Base-by-base conservation (phyloP, 352 stramenopile species). In the Globisporangium iwayamae region DNA sequence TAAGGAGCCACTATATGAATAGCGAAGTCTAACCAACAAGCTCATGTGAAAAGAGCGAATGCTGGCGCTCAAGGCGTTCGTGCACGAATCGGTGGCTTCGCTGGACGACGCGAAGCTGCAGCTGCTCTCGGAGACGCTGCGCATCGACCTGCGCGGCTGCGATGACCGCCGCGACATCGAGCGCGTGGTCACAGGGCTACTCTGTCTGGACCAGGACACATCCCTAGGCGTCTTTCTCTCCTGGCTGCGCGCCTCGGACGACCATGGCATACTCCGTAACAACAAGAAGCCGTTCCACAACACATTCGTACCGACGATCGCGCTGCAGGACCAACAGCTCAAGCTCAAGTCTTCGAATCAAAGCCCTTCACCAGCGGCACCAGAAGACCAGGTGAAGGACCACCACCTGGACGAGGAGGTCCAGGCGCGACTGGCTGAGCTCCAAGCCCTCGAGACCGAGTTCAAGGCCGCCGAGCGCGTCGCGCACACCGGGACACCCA, bases 201-300 rank as follows among this genome's bases (percentile, higher is more conserved):
- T 93, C 3, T 87, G 78, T 55, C 70, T 91, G 41, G 84, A 93
- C 60, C 76, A 91, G 54, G 81, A 93, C 68, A 88, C 84, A 3
- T 72, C 84, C 4, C 71, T 93, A 0, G 69, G 84, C 4, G 75
- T 86, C 4, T 93, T 93, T 52, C 71, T 93, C 39, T 69, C 79
- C 0, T 93, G 84, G 82, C 59, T 90, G 18, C 79, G 74, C 2
- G 73, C 72, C 16, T 63, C 67, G 4, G 48, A 70, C 18, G 72
- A 81, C 14, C 65, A 73, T 41, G 46, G 69, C 5, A 55, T 73
- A 3, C 48, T 73, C 7, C 56, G 61, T 14, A 71, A 75, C 51
- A 82, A 80, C 39, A 84, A 82, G 45, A 74, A 58, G 9, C 62
- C 51, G 9, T 91, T 93, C 63, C 68, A 70, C 68, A 84, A 74